Evolutionary conservation across 2,329 filamentous ascomycete species (phyloP).

Genomic region (Penicillium sclerotiorum): DNA sequence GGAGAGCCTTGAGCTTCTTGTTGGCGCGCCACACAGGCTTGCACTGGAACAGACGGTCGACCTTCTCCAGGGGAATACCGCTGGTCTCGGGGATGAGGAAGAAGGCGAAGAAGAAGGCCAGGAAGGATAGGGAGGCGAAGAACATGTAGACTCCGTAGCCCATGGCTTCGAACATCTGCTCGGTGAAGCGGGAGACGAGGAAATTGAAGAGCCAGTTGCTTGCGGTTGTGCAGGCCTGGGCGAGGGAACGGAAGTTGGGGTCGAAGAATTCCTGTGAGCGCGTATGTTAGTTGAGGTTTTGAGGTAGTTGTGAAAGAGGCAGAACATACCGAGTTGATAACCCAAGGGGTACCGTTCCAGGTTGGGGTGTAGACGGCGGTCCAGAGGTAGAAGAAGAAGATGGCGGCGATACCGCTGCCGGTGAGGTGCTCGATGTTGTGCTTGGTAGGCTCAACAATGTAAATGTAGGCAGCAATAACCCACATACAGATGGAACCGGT

Average conservation of each 20-base stretch:
- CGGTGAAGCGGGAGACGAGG: constrained; percentile 39
- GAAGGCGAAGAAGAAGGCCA: constrained; percentile 61
- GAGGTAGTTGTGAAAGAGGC: neutral
- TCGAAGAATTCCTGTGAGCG: constrained; percentile 65
- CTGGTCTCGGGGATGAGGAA: constrained; percentile 69
- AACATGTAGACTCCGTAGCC: constrained; percentile 69
- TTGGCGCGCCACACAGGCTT: constrained; percentile 42
- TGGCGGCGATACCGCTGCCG: constrained; percentile 44
- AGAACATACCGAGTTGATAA: constrained; percentile 60
- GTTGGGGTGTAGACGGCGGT: constrained; percentile 71
- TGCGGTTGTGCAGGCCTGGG: constrained; percentile 65
- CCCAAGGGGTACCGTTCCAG: constrained; percentile 77
- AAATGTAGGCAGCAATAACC: constrained; percentile 38
- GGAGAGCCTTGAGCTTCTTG: constrained; percentile 34
- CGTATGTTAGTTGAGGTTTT: constrained; percentile 12
- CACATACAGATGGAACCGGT: constrained; percentile 54
- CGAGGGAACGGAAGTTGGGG: constrained; percentile 67
- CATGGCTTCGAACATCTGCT: constrained; percentile 46
- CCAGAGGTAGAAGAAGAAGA: constrained; percentile 73
- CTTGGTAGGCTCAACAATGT: constrained; percentile 33
- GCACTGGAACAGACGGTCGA: constrained; percentile 62
- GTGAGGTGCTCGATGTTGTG: constrained; percentile 27
- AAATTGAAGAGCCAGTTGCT: constrained; percentile 43
- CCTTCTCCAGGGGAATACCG: constrained; percentile 63
- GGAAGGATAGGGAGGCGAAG: constrained; percentile 65